Conservation (phyloP, 1,284 basidiomycete genomes). For the Trametes versicolor region DNA sequence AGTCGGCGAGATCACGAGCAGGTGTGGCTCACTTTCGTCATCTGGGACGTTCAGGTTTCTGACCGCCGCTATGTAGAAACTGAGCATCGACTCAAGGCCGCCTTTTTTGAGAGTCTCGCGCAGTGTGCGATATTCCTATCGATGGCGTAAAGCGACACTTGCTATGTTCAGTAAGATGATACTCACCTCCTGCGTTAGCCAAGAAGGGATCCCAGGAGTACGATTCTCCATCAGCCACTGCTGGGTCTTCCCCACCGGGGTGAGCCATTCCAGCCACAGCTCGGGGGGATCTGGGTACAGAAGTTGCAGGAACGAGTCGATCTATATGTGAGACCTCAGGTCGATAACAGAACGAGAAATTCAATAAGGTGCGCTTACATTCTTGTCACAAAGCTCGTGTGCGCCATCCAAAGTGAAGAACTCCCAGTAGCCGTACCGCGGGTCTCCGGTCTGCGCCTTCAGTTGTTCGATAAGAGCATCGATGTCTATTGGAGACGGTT, state of each 20-base stretch:
- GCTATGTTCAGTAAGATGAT: not conserved
- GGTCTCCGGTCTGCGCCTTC: conserved; percentile 41
- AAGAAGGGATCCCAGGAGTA: conserved; percentile 4
- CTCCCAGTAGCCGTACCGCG: conserved; percentile 52
- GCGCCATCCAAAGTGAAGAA: conserved; percentile 49
- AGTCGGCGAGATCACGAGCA: conserved; percentile 6
- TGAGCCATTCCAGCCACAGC: conserved; percentile 23
- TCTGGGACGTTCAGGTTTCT: conserved; percentile 62
- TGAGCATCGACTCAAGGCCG: conserved; percentile 5
- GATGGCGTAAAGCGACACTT: not conserved
- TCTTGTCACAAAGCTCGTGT: conserved; percentile 37
- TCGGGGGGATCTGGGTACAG: conserved; percentile 12
- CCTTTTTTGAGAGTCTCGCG: conserved; percentile 6
- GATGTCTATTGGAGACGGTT: not conserved
- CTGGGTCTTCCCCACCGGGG: conserved; percentile 9
- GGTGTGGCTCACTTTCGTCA: conserved; percentile 56
- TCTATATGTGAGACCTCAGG: not conserved
- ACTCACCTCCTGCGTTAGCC: conserved; percentile 22
- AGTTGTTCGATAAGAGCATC: not conserved
- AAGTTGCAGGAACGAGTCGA: conserved; percentile 30
- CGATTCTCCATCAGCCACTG: conserved; percentile 24
- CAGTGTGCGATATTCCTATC: conserved; percentile 19
- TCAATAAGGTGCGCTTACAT: not conserved
- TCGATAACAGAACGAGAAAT: not conserved
- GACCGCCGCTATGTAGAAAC: conserved; percentile 5